Evolutionary conservation across 768 basidiomycete species (phyloP).

Genomic region (Psilocybe sp.): DNA sequence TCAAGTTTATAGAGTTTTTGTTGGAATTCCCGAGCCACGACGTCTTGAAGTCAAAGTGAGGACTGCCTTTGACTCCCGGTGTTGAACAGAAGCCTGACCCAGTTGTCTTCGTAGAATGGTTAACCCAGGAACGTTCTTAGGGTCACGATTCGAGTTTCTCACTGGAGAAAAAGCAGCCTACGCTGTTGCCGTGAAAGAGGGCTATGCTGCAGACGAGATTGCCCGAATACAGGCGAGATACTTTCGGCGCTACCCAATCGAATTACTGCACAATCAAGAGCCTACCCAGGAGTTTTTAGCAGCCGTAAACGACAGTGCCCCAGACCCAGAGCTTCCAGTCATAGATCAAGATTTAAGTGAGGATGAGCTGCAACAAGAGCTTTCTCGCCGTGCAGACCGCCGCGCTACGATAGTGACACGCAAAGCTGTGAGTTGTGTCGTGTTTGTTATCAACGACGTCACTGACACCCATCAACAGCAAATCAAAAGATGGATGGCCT

Average conservation of each 20-base stretch:
- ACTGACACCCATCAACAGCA: conserved; percentile 7
- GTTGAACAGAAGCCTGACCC: too few species aligned
- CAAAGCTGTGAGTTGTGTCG: not conserved
- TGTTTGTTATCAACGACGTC: not conserved
- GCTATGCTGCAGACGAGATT: not conserved
- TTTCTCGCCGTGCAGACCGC: not conserved
- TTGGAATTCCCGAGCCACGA: too few species aligned
- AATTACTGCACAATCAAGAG: conserved; percentile 2
- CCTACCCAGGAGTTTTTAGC: not conserved
- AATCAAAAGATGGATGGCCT: conserved; percentile 13
- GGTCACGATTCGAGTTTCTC: conserved; percentile 2
- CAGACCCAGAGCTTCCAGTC: not conserved
- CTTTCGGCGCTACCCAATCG: conserved; percentile 4
- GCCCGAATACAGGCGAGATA: conserved; percentile 3
- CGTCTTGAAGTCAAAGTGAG: too few species aligned
- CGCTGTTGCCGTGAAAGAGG: not conserved
- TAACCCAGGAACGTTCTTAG: conserved; percentile 1
- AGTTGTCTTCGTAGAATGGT: too few species aligned
- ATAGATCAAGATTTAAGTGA: not conserved
- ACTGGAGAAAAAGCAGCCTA: not conserved
- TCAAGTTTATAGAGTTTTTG: too few species aligned
- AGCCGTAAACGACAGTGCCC: not conserved
- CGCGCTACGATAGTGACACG: not conserved
- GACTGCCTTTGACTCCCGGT: too few species aligned
- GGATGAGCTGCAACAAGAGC: not conserved